Percentiles rank a stretch among this genome's conserved stretches.
Conservation (phyloP, 257 asterid species). For the Schizonepeta tenuifolia region DNA sequence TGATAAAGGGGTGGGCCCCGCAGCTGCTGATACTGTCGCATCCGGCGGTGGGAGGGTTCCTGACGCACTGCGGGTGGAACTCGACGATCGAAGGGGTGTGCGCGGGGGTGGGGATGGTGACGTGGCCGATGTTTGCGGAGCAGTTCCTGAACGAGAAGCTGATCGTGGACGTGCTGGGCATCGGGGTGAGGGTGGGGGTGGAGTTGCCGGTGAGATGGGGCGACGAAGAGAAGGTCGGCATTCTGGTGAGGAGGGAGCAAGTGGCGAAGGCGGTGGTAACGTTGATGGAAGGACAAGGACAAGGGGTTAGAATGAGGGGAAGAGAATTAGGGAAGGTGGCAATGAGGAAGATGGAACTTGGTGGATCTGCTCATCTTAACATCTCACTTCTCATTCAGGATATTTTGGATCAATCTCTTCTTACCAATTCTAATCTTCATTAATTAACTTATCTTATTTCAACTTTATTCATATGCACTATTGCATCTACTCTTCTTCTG, state of each 20-base stretch:
- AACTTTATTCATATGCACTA: too few relatives aligned
- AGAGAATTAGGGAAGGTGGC: slow-evolving; percentile 47
- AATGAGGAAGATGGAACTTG: slow-evolving; percentile 42
- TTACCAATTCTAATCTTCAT: neutral
- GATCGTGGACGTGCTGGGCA: slow-evolving; percentile 48
- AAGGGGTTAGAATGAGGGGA: slow-evolving; percentile 46
- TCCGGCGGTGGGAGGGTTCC: slow-evolving; percentile 57
- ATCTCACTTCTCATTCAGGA: slow-evolving; percentile 52
- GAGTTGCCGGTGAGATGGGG: slow-evolving; percentile 79
- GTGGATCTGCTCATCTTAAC: slow-evolving; percentile 55
- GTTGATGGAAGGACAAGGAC: slow-evolving; percentile 53
- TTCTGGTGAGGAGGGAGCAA: slow-evolving; percentile 50
- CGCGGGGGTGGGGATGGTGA: slow-evolving; percentile 68
- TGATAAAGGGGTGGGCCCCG: slow-evolving; percentile 91
- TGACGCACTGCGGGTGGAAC: slow-evolving; percentile 94
- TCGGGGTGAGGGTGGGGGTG: slow-evolving; percentile 73
- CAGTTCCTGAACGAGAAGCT: slow-evolving; percentile 78
- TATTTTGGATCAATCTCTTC: slow-evolving; percentile 27
- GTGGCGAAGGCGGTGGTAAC: slow-evolving; percentile 48
- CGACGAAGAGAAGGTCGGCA: slow-evolving; percentile 66
- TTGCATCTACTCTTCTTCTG: too few relatives aligned
- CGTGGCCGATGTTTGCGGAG: slow-evolving; percentile 88
- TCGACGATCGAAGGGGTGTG: slow-evolving; percentile 77
- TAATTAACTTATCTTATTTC: neutral
- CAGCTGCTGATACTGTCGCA: slow-evolving; percentile 74